A percentile compares a stretch with the other conserved stretches of the same genome.
Conservation (phyloP, 2,329 filamentous ascomycete genomes). For the Venturia carpophila region DNA sequence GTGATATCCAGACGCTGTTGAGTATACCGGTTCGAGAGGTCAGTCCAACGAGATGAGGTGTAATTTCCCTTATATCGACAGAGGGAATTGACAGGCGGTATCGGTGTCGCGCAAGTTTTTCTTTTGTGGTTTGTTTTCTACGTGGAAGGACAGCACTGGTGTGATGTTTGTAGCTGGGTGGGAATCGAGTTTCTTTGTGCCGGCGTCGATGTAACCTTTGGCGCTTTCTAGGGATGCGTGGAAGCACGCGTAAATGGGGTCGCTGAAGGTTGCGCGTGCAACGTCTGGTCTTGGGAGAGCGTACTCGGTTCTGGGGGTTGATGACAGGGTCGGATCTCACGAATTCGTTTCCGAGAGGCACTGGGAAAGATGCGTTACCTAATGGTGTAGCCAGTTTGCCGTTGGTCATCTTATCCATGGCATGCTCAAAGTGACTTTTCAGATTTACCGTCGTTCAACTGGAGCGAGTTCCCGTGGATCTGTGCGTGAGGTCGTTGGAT, state of each 20-base stretch:
- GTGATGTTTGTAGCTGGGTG: neutral
- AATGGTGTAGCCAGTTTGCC: neutral
- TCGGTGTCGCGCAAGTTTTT: neutral
- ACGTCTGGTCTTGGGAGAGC: too few relatives aligned
- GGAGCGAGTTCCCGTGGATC: neutral
- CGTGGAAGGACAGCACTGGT: neutral
- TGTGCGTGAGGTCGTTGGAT: neutral
- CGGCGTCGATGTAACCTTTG: neutral
- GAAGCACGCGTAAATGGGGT: neutral
- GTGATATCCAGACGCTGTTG: neutral
- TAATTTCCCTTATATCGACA: neutral
- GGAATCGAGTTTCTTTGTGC: neutral
- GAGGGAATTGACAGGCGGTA: neutral
- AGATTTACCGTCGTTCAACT: neutral
- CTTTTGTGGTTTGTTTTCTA: slow-evolving; percentile 7
- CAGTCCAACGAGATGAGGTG: neutral
- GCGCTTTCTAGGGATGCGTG: neutral
- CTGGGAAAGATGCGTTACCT: neutral
- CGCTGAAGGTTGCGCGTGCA: neutral
- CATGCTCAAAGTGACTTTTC: neutral
- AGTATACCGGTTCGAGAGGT: neutral
- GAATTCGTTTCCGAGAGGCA: neutral
- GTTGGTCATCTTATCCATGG: neutral
- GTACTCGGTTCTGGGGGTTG: too few relatives aligned
- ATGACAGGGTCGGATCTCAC: neutral